These are phyloP conservation scores for Kandelia obovata DNA, from an alignment of 345 rosid species.

Conservation along the genomic window DNA sequence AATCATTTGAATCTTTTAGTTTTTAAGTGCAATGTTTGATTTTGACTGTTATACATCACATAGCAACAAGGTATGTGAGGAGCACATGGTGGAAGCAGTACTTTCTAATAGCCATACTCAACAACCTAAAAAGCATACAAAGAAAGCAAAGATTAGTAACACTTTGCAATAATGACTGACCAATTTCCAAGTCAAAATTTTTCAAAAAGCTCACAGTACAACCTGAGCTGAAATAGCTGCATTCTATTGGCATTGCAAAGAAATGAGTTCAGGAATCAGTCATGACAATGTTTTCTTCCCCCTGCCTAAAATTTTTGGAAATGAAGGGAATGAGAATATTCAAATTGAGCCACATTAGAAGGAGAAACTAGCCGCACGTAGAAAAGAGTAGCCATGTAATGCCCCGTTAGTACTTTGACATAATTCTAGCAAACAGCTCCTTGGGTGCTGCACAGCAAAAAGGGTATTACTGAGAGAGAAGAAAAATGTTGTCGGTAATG, in stretches of 20 bases:
- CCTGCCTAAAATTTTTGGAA: no score
- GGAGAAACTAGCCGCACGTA: not conserved
- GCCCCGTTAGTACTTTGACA: constrained; percentile 39
- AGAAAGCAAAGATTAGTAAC: constrained; percentile 49
- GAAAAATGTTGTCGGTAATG: not conserved
- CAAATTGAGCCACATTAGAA: not conserved
- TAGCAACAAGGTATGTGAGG: constrained; percentile 34
- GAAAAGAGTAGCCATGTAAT: not conserved
- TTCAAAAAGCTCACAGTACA: no score
- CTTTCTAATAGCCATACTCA: constrained; percentile 35
- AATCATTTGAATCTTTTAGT: no score
- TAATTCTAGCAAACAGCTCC: constrained; percentile 59
- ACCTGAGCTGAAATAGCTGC: no score
- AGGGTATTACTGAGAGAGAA: not conserved
- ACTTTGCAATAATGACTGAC: constrained; percentile 22
- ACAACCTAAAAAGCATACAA: constrained; percentile 37
- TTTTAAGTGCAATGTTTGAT: no score
- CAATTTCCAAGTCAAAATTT: no score
- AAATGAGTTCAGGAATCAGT: no score
- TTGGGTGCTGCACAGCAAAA: constrained; percentile 61
- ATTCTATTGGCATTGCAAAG: no score
- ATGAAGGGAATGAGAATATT: not conserved
- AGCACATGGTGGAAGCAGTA: constrained; percentile 61
- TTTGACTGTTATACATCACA: constrained; percentile 64
- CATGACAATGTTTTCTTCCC: no score